These are phyloP conservation scores for Talaromyces sp. DNA, from an alignment of 2,329 filamentous ascomycete genomes.

Conservation along the genomic window DNA sequence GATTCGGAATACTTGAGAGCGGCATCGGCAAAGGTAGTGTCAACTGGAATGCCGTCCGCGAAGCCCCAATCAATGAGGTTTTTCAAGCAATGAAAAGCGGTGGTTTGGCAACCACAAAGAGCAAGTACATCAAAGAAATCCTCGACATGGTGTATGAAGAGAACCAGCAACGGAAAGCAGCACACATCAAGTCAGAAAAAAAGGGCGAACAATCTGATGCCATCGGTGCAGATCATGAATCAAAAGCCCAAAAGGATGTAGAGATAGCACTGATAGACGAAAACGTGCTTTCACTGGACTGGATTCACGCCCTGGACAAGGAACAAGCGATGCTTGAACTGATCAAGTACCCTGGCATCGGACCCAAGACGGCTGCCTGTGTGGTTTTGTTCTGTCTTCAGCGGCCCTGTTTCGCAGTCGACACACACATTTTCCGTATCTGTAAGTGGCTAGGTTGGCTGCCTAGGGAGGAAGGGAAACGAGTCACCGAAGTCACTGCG, in stretches of 20 bases:
- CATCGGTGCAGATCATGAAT: conserved; percentile 36
- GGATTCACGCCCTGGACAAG: conserved; percentile 51
- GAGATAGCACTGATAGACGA: conserved; percentile 55
- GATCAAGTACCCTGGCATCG: conserved; percentile 57
- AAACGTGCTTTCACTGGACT: conserved; percentile 59
- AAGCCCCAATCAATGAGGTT: conserved; percentile 55
- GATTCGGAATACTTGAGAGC: conserved; percentile 58
- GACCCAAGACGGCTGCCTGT: conserved; percentile 61
- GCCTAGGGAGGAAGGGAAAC: conserved; percentile 31
- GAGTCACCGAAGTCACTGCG: conserved; percentile 43
- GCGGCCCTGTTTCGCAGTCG: conserved; percentile 59
- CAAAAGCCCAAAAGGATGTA: conserved; percentile 47
- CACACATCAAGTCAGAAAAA: conserved; percentile 42
- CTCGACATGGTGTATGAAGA: conserved; percentile 67
- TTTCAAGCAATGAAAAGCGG: conserved; percentile 64
- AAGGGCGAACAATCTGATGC: conserved; percentile 35
- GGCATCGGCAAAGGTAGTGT: conserved; percentile 67
- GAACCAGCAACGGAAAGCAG: conserved; percentile 54
- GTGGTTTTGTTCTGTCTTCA: conserved; percentile 61
- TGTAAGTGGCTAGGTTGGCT: conserved; percentile 59
- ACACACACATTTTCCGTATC: conserved; percentile 62
- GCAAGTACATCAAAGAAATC: conserved; percentile 66
- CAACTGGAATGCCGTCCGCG: conserved; percentile 66
- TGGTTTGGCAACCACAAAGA: conserved; percentile 66
- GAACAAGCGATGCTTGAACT: conserved; percentile 55